Conservation (phyloP, 768 basidiomycete genomes). For the Termitomyces sp. region DNA sequence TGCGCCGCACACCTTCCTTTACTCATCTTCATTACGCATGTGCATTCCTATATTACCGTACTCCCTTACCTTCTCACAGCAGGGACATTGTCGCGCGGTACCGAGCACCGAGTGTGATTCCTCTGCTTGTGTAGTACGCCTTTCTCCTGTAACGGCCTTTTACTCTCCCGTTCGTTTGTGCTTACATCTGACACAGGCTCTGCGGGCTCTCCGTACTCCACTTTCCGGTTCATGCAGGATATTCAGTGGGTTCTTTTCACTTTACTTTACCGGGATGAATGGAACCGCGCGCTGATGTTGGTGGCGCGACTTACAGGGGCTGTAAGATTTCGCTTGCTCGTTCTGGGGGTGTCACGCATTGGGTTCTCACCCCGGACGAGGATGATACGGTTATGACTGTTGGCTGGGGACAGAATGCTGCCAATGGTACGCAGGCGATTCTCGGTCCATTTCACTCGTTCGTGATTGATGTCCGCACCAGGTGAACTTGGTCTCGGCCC, state of each 20-base stretch:
- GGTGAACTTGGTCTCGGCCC: constrained; percentile 80
- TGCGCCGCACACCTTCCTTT: background rate
- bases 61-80: background rate
- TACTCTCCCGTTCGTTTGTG: background rate
- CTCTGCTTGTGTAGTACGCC: background rate
- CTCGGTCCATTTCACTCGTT: background rate
- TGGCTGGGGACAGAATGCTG: constrained; percentile 81
- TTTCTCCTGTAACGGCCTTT: background rate
- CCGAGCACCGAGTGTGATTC: background rate
- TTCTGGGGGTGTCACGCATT: constrained; percentile 89
- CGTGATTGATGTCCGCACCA: constrained; percentile 15
- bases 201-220: constrained; percentile 83
- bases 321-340: constrained; percentile 69
- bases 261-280: too few species aligned
- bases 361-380: constrained; percentile 71
- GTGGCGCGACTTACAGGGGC: constrained; percentile 39
- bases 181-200: constrained; percentile 48
- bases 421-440: constrained; percentile 50
- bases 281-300: background rate
- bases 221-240: constrained; percentile 83
- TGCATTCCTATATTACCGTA: background rate
- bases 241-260: constrained; percentile 53
- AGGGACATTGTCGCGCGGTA: constrained; percentile 1
- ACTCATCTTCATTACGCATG: background rate
- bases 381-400: constrained; percentile 78